Evolutionary conservation across 2,329 filamentous ascomycete species (phyloP).

Genomic region (Diplocarpon rosae): DNA sequence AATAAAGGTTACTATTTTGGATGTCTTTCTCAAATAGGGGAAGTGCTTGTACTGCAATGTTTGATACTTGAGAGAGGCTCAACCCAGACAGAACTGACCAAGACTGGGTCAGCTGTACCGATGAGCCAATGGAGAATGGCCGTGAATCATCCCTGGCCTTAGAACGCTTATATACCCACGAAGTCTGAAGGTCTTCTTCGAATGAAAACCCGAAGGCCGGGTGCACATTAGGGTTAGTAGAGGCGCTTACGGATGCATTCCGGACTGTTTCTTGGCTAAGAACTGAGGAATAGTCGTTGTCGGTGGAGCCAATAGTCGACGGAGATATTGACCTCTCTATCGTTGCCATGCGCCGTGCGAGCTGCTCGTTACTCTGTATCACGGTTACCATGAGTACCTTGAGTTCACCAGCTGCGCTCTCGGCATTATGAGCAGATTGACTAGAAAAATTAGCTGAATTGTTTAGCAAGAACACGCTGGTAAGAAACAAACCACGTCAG

Average conservation of each 20-base stretch:
- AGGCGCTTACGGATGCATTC: not conserved
- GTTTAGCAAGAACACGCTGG: not conserved
- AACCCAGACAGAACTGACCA: slow-evolving; percentile 10
- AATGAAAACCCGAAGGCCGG: slow-evolving; percentile 1
- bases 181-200: slow-evolving; percentile 6
- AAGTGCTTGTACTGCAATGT: slow-evolving; percentile 6
- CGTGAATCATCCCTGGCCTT: slow-evolving; percentile 29
- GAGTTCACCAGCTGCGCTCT: slow-evolving; percentile 1
- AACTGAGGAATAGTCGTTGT: not conserved
- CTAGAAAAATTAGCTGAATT: too few species aligned
- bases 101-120: slow-evolving; percentile 2
- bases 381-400: slow-evolving; percentile 42
- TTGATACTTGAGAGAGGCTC: slow-evolving; percentile 10
- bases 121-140: slow-evolving; percentile 2
- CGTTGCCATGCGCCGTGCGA: slow-evolving; percentile 1
- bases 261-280: not conserved
- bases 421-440: slow-evolving; percentile 2
- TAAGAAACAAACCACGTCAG: slow-evolving; percentile 4
- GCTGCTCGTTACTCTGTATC: slow-evolving; percentile 34
- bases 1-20: slow-evolving; percentile 36
- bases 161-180: slow-evolving; percentile 6
- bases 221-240: not conserved
- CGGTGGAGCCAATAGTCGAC: not conserved
- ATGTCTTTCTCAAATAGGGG: slow-evolving; percentile 6
- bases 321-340: not conserved